Conservation (phyloP, 108 stramenopile species). For the Cyclotella kingstonii region DNA sequence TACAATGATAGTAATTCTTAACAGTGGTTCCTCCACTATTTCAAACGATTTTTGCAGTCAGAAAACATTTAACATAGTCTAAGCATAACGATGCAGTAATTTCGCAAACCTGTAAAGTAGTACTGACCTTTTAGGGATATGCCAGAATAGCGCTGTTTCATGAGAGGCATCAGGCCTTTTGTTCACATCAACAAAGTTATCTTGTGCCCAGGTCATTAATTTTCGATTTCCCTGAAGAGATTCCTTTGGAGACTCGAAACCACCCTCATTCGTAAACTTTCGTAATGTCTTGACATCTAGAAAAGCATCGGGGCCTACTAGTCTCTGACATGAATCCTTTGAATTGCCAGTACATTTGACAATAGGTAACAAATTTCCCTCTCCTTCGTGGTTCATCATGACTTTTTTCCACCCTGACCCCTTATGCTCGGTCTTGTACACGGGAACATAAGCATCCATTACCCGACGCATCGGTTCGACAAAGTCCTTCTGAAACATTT, state of each 20-base stretch:
- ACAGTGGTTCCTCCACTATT: conserved; percentile 42
- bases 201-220: conserved; percentile 7
- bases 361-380: conserved; percentile 6
- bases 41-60: not conserved
- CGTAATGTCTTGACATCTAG: not conserved
- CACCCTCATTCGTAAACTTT: not conserved
- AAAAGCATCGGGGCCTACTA: conserved; percentile 8
- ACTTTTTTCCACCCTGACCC: conserved; percentile 6
- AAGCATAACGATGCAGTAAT: not conserved
- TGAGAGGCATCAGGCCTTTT: conserved; percentile 1
- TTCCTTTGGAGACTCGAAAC: not conserved
- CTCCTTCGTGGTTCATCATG: conserved; percentile 1
- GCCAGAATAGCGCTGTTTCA: conserved; percentile 5
- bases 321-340: not conserved
- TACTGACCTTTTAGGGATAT: not conserved
- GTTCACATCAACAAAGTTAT: conserved; percentile 1
- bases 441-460: conserved; percentile 7
- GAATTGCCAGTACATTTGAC: conserved; percentile 5
- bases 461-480: conserved; percentile 5
- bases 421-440: not conserved
- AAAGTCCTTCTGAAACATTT: conserved; percentile 5
- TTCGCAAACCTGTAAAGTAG: not conserved
- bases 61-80: not conserved
- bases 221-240: not conserved
- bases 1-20: conserved; percentile 27